These are phyloP conservation scores for Pyronema domesticum DNA, from an alignment of 495 filamentous ascomycete species.

Conservation along the genomic window DNA sequence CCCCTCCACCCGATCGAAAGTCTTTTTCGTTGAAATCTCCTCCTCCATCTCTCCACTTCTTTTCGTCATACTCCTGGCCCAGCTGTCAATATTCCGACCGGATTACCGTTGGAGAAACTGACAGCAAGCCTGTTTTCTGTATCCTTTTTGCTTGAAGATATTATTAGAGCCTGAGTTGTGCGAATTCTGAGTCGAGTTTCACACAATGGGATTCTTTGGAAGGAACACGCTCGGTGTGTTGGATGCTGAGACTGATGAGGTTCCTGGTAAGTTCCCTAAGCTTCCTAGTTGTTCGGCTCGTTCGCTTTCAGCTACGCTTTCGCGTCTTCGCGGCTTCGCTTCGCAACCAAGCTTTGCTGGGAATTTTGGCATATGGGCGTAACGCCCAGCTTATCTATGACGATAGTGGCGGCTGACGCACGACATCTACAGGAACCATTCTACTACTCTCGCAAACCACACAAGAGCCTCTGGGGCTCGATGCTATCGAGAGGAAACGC, in stretches of 20 bases:
- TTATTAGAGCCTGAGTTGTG: too few relatives aligned
- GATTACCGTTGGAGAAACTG: too few relatives aligned
- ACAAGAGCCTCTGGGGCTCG: constrained; percentile 32
- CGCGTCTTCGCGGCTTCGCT: background rate
- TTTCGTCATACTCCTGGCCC: too few relatives aligned
- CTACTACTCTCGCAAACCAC: constrained; percentile 59
- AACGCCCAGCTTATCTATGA: background rate
- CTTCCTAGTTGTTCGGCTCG: background rate
- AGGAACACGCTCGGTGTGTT: constrained; percentile 51
- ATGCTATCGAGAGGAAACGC: constrained; percentile 38
- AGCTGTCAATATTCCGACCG: too few relatives aligned
- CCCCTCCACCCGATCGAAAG: too few relatives aligned
- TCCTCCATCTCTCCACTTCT: too few relatives aligned
- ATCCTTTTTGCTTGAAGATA: too few relatives aligned
- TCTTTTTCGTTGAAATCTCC: too few relatives aligned
- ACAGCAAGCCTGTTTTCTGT: too few relatives aligned
- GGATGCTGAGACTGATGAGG: constrained; percentile 67
- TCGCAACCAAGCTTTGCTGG: background rate
- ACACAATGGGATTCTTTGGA: background rate
- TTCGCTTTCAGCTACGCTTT: background rate
- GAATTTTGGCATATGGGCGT: too few relatives aligned
- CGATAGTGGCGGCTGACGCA: background rate
- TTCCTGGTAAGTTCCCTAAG: constrained; percentile 51
- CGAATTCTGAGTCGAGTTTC: too few relatives aligned
- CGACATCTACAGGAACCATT: constrained; percentile 41